phyloP scores from a whole-genome alignment of 306 rosid species.

The Castanea mollissima region DNA sequence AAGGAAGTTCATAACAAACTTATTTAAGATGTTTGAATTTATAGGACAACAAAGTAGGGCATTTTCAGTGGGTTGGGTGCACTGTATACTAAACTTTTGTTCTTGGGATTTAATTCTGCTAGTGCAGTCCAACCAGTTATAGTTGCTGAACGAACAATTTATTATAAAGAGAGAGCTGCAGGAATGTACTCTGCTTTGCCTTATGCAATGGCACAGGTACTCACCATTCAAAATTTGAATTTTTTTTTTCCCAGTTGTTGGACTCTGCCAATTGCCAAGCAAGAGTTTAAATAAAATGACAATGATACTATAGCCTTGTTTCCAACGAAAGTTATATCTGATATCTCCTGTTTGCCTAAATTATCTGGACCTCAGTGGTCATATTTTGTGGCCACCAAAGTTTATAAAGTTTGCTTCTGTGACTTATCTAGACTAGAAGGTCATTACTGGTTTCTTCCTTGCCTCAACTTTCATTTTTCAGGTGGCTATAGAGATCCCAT shows the following conservation, averaged over 20 bases:
- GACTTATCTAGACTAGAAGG: not conserved
- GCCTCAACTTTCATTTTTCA: constrained; percentile 4
- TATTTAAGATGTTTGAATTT: not conserved
- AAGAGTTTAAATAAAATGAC: not conserved
- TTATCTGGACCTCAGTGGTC: no score
- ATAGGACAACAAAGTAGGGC: constrained; percentile 15
- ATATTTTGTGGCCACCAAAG: no score
- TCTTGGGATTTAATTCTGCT: constrained; percentile 19
- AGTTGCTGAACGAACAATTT: constrained; percentile 8
- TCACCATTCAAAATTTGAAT: not conserved
- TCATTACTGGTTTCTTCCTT: not conserved
- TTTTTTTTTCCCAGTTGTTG: not conserved
- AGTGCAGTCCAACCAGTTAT: constrained; percentile 15
- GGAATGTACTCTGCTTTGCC: constrained; percentile 30
- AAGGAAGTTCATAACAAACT: not conserved
- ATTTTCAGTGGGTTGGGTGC: constrained; percentile 22
- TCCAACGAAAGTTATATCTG: no score
- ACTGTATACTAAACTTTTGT: constrained; percentile 15
- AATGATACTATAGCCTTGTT: no score
- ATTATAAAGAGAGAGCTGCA: constrained; percentile 30
- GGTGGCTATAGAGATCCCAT: constrained; percentile 28
- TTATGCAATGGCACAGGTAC: constrained; percentile 24
- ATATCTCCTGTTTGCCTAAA: no score
- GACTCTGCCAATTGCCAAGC: not conserved
- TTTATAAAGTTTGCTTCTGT: no score